These are phyloP conservation scores for Xylaria grammica DNA, from an alignment of 495 filamentous ascomycete species.

Conservation along the genomic window DNA sequence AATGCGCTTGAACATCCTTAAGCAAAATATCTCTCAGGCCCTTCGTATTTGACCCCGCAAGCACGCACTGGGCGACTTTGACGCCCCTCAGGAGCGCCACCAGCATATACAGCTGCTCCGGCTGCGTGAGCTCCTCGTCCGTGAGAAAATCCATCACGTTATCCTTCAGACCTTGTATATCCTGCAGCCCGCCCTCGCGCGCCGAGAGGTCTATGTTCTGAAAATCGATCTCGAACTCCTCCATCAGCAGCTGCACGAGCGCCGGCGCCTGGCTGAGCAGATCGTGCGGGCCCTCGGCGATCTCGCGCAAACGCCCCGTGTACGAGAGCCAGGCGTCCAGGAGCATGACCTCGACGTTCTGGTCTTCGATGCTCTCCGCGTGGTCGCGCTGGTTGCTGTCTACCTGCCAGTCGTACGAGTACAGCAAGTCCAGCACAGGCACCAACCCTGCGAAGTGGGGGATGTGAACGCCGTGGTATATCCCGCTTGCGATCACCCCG, in stretches of 20 bases:
- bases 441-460: neutral
- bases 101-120: constrained; percentile 8
- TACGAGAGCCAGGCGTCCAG: constrained; percentile 5
- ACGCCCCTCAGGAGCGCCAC: constrained; percentile 12
- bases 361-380: neutral
- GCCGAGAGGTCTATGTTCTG: constrained; percentile 12
- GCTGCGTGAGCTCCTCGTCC: constrained; percentile 8
- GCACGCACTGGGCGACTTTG: constrained; percentile 3
- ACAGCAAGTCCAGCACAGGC: neutral
- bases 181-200: neutral
- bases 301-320: neutral
- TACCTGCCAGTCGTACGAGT: constrained; percentile 5
- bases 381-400: neutral
- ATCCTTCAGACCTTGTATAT: constrained; percentile 4
- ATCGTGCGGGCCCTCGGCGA: neutral
- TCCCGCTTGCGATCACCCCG: neutral
- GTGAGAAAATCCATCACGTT: constrained; percentile 11
- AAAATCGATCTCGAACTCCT: constrained; percentile 9
- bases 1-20: constrained; percentile 9
- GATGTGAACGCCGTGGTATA: neutral
- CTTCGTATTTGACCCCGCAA: constrained; percentile 1
- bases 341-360: constrained; percentile 4
- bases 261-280: constrained; percentile 9
- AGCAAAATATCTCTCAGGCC: constrained; percentile 1
- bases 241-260: constrained; percentile 5